A percentile compares a stretch with the other conserved stretches of the same genome.
These are phyloP conservation scores for Theileria equi DNA, from an alignment of 169 alveolate species.

Conservation along the genomic window DNA sequence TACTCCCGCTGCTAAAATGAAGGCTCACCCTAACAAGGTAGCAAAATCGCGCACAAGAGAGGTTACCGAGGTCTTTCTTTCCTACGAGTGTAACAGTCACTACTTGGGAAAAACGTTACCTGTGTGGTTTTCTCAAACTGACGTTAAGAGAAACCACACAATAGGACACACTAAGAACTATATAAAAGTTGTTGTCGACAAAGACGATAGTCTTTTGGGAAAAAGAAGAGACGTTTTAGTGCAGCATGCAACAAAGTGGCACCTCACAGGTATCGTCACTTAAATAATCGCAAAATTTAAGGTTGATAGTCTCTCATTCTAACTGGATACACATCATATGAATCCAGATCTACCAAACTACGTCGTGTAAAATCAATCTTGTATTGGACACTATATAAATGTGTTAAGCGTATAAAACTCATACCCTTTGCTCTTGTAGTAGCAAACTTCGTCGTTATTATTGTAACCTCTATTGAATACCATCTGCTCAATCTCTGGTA, in stretches of 20 bases:
- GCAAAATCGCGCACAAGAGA: conserved; percentile 86
- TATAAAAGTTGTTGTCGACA: conserved; percentile 80
- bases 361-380: background rate
- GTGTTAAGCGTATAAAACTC: background rate
- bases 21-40: conserved; percentile 80
- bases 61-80: conserved; percentile 85
- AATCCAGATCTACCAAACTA: background rate
- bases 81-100: conserved; percentile 82
- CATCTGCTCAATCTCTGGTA: conserved; percentile 30
- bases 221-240: conserved; percentile 2
- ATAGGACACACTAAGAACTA: conserved; percentile 92
- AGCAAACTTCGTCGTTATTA: conserved; percentile 38
- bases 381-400: background rate
- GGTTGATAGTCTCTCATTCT: background rate
- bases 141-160: conserved; percentile 78
- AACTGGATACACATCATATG: background rate
- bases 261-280: conserved; percentile 28
- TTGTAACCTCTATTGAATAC: conserved; percentile 12
- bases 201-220: background rate
- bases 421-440: conserved; percentile 18
- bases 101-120: conserved; percentile 74
- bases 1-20: conserved; percentile 72
- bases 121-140: conserved; percentile 86
- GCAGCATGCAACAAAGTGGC: conserved; percentile 37
- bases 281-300: background rate